A percentile compares a stretch with the other conserved stretches of the same genome.
phyloP scores from a whole-genome alignment of 805 yeast genomes.

The Crinitomyces ghanaensis region DNA sequence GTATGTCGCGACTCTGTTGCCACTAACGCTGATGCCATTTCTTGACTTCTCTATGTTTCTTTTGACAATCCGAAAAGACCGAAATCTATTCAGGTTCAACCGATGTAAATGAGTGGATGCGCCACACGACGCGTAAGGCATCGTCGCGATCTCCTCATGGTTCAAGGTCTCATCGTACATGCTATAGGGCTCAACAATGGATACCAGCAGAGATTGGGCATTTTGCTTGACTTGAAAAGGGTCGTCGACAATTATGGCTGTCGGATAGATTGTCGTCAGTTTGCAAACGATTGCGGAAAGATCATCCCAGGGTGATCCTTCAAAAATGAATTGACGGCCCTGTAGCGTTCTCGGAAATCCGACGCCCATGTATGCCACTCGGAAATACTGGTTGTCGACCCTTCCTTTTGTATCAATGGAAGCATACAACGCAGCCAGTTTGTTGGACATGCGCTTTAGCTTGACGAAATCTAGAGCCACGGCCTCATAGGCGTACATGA shows the following conservation, averaged over 20 bases:
- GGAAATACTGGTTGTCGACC: conserved; percentile 64
- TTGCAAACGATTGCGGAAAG: conserved; percentile 73
- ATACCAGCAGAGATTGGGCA: conserved; percentile 65
- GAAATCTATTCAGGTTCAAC: no score
- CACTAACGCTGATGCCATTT: conserved; percentile 50
- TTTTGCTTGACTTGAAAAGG: conserved; percentile 51
- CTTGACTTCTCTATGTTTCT: no score
- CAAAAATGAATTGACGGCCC: conserved; percentile 68
- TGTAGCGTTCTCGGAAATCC: conserved; percentile 75
- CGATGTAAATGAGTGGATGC: no score
- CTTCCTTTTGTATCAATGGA: conserved; percentile 60
- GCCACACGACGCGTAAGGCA: no score
- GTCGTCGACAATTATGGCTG: conserved; percentile 54
- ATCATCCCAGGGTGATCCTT: conserved; percentile 81
- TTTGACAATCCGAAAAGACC: no score
- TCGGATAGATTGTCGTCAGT: conserved; percentile 66
- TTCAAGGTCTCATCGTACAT: conserved; percentile 58
- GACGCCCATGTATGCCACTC: conserved; percentile 67
- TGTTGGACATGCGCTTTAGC: conserved; percentile 56
- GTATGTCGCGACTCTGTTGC: conserved; percentile 69
- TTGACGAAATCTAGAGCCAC: conserved; percentile 68
- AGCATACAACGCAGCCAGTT: conserved; percentile 53
- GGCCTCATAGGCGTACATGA: conserved; percentile 61
- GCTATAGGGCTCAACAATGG: no score
- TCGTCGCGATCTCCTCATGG: conserved; percentile 27